Conservation (phyloP, 2,329 filamentous ascomycete species). For the Claviceps sp. region DNA sequence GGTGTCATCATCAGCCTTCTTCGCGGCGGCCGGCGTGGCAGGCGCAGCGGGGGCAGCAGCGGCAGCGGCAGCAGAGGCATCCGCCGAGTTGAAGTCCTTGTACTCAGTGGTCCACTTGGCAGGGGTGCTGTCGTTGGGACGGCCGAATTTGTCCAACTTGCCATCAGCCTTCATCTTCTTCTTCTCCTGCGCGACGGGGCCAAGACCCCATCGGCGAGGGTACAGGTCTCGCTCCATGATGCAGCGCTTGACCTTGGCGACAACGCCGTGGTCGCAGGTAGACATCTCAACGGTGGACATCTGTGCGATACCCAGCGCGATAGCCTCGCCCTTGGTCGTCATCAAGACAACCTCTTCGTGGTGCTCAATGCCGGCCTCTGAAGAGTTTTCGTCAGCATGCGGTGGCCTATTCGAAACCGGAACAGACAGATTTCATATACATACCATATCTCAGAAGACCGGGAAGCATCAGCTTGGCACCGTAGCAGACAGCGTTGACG, state of each 20-base stretch:
- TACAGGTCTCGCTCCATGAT: constrained; percentile 99
- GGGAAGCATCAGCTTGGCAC: constrained; percentile 97
- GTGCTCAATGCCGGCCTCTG: constrained; percentile 80
- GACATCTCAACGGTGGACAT: constrained; percentile 98
- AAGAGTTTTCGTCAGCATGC: constrained; percentile 9
- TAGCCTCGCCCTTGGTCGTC: constrained; percentile 98
- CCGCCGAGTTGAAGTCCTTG: constrained; percentile 66
- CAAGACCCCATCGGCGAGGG: constrained; percentile 90
- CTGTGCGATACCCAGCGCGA: constrained; percentile 88
- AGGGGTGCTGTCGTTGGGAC: constrained; percentile 83
- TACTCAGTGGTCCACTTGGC: constrained; percentile 87
- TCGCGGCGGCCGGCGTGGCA: constrained; percentile 9
- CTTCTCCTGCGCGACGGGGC: constrained; percentile 87
- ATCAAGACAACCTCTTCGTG: constrained; percentile 96
- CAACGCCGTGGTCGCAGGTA: constrained; percentile 92
- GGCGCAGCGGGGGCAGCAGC: constrained; percentile 28
- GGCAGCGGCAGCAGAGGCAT: constrained; percentile 29
- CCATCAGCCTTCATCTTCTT: constrained; percentile 99
- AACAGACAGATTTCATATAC: constrained; percentile 15
- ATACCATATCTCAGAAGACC: constrained; percentile 82
- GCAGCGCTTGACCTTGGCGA: constrained; percentile 97
- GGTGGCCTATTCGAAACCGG: no score
- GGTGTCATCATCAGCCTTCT: constrained; percentile 24
- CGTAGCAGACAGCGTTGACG: constrained; percentile 96
- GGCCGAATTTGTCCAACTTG: constrained; percentile 96